phyloP scores from a whole-genome alignment of 495 filamentous ascomycete species.

The Podospora anserina region DNA sequence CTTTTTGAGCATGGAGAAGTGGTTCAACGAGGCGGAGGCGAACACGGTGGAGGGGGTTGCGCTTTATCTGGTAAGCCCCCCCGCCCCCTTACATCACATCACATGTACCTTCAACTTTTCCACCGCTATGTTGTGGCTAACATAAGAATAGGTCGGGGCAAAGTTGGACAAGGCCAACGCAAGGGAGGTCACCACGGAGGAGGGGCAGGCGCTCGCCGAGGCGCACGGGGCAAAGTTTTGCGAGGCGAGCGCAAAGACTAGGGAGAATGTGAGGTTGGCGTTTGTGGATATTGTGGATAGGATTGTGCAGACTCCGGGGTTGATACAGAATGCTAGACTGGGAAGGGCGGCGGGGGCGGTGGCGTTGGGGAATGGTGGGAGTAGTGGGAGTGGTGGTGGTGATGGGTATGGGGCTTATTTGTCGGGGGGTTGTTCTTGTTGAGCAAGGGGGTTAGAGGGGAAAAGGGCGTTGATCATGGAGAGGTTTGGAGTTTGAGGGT shows the following conservation, averaged over 20 bases:
- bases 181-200: slow-evolving; percentile 49
- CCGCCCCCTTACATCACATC: background rate
- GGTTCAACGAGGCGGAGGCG: slow-evolving; percentile 56
- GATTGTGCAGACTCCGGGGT: slow-evolving; percentile 47
- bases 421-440: slow-evolving; percentile 9
- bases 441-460: background rate
- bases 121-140: background rate
- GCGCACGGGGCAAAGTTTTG: slow-evolving; percentile 50
- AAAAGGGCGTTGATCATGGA: no score
- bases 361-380: slow-evolving; percentile 6
- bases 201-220: slow-evolving; percentile 51
- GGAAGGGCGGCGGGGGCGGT: slow-evolving; percentile 23
- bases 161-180: slow-evolving; percentile 51
- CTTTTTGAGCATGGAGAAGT: slow-evolving; percentile 56
- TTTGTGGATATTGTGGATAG: slow-evolving; percentile 55
- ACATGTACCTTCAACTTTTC: no score
- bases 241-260: slow-evolving; percentile 55
- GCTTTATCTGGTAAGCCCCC: slow-evolving; percentile 46
- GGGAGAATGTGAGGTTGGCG: slow-evolving; percentile 50
- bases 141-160: slow-evolving; percentile 43
- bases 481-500: background rate
- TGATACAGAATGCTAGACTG: slow-evolving; percentile 34
- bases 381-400: background rate
- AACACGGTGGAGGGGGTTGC: slow-evolving; percentile 53
- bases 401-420: slow-evolving; percentile 23